Conservation (phyloP, 306 rosid genomes). For the Vachellia collinsii region DNA sequence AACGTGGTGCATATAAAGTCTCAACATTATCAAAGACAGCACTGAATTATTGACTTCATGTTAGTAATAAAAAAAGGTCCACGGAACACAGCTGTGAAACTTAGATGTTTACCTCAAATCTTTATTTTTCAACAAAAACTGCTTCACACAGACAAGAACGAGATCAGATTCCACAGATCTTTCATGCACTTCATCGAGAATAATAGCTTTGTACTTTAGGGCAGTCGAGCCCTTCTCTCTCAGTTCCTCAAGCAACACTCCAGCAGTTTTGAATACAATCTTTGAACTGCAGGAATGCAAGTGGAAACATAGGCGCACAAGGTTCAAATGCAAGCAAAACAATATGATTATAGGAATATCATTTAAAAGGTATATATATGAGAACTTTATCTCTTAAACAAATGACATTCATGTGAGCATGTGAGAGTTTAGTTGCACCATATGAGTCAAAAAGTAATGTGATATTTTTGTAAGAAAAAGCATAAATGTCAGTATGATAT, state of each 20-base stretch:
- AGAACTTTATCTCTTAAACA: conserved; percentile 7
- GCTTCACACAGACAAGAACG: conserved; percentile 86
- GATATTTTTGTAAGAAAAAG: not conserved
- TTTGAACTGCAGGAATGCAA: conserved; percentile 57
- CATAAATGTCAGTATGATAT: conserved; percentile 12
- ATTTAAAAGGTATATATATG: not conserved
- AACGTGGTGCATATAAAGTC: not conserved
- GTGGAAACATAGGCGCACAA: not conserved
- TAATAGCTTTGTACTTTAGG: conserved; percentile 77
- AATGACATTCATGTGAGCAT: conserved; percentile 10
- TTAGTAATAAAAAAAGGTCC: not conserved
- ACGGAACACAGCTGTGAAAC: conserved; percentile 17
- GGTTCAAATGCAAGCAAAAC: not conserved
- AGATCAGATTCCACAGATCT: conserved; percentile 96
- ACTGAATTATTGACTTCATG: not conserved
- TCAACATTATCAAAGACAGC: not conserved
- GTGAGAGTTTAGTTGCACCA: conserved; percentile 6
- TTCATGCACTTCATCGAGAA: conserved; percentile 96
- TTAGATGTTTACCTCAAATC: conserved; percentile 68
- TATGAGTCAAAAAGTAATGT: conserved; percentile 4
- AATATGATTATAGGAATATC: conserved; percentile 10
- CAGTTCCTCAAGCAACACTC: conserved; percentile 88
- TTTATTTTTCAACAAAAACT: conserved; percentile 69
- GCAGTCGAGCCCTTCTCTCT: conserved; percentile 77
- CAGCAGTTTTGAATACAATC: conserved; percentile 90